Evolutionary conservation across 208 protist genomes (phyloP).

Genomic region (Angomonas deanei): DNA sequence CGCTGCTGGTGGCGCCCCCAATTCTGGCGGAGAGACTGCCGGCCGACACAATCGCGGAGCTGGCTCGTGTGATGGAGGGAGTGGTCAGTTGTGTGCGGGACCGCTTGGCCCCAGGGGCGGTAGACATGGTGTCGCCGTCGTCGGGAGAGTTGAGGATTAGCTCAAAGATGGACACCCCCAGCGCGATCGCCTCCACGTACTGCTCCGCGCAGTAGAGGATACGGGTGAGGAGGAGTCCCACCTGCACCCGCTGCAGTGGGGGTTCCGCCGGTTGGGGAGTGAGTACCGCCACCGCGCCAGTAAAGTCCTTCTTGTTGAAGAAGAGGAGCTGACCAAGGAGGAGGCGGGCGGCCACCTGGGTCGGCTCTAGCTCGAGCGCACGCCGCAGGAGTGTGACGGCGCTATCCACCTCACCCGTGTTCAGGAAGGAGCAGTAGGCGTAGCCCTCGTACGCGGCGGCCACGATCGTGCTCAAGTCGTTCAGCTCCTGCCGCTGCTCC

Average conservation of each 20-base stretch:
- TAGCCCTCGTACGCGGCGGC: slow-evolving; percentile 48
- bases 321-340: slow-evolving; percentile 65
- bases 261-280: slow-evolving; percentile 56
- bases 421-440: slow-evolving; percentile 47
- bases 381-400: slow-evolving; percentile 16
- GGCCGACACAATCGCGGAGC: slow-evolving; percentile 80
- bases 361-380: slow-evolving; percentile 56
- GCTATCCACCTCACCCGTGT: slow-evolving; percentile 8
- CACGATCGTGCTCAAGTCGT: slow-evolving; percentile 56
- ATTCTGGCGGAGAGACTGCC: slow-evolving; percentile 39
- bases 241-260: slow-evolving; percentile 74
- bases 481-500: slow-evolving; percentile 12
- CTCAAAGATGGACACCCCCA: slow-evolving; percentile 82
- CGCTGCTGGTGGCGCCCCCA: not conserved
- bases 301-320: slow-evolving; percentile 51
- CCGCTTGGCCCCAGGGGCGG: slow-evolving; percentile 43
- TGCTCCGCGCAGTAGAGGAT: slow-evolving; percentile 55
- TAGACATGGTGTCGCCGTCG: slow-evolving; percentile 78
- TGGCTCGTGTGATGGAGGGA: slow-evolving; percentile 74
- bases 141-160: slow-evolving; percentile 70
- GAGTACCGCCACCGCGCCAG: slow-evolving; percentile 47
- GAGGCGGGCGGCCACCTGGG: slow-evolving; percentile 63
- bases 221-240: slow-evolving; percentile 66
- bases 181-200: slow-evolving; percentile 72
- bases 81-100: slow-evolving; percentile 37